Evolutionary conservation across 768 basidiomycete species (phyloP).

Genomic region (Termitomyces heimii): DNA sequence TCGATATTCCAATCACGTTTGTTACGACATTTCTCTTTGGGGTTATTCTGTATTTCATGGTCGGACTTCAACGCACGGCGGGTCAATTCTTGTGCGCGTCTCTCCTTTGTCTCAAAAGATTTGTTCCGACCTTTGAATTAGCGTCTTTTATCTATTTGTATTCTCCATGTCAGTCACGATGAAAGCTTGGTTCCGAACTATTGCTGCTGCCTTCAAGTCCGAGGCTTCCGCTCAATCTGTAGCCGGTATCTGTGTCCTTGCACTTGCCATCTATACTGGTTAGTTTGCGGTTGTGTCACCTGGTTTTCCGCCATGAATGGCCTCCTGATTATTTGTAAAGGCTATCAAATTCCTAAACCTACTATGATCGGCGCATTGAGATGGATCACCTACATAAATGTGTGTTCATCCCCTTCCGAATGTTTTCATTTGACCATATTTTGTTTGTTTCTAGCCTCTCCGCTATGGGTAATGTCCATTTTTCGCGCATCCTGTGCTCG

Average conservation of each 20-base stretch:
- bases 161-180: slow-evolving; percentile 56
- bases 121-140: slow-evolving; percentile 17
- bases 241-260: slow-evolving; percentile 34
- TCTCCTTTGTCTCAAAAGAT: neutral
- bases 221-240: slow-evolving; percentile 58
- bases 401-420: slow-evolving; percentile 14
- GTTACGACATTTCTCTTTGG: slow-evolving; percentile 38
- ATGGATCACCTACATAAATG: slow-evolving; percentile 66
- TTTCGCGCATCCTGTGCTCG: slow-evolving; percentile 42
- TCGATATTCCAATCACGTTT: slow-evolving; percentile 56
- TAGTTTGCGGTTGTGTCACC: slow-evolving; percentile 17
- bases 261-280: slow-evolving; percentile 45
- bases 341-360: slow-evolving; percentile 53
- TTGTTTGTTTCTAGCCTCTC: slow-evolving; percentile 25
- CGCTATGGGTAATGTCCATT: slow-evolving; percentile 31
- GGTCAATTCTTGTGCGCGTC: slow-evolving; percentile 59
- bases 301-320: neutral
- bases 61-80: slow-evolving; percentile 48
- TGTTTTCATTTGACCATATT: neutral
- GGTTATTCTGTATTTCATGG: slow-evolving; percentile 57
- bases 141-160: slow-evolving; percentile 53
- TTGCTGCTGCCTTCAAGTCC: slow-evolving; percentile 54
- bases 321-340: slow-evolving; percentile 17
- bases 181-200: slow-evolving; percentile 69
- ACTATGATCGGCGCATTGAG: slow-evolving; percentile 63